Base-by-base conservation (phyloP, 257 asterid species). In the Osmanthus fragrans region DNA sequence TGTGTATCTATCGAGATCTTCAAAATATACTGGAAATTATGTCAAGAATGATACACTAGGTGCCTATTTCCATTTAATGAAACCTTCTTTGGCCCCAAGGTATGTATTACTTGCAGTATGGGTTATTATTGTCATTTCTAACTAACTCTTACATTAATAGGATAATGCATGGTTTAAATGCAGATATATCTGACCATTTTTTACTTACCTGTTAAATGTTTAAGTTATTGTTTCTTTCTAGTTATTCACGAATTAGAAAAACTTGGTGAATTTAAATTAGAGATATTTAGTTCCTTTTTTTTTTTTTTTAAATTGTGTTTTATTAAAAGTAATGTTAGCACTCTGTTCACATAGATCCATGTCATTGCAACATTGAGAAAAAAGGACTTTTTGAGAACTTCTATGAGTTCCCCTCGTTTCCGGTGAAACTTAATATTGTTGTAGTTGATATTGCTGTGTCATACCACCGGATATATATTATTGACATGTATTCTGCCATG, bases 31-130 rank as follows among this genome's bases (percentile, higher is more conserved):
- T 66, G 98, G 96, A 83, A 92, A 86, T 68, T 40, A 79, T 85
- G 87, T 94, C 84, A 92, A 86, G 84, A 92, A 90, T 80, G 97
- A 94, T 83, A 94, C 97, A 10, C 76, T 91, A 63, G 85, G 77
- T 29, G 82, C 94, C 87, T 94, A 92, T 80, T 94, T 84, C 84
- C 85, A 94, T 73, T 82, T 86, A 82, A 89, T 94, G 94, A 94
- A 94, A 81, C 96, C 92, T 60, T 88, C 93, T 30, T 87, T 92
- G 96, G 93, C 96, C 70, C 97, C 92, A 16, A 94, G 93, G 98
- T 94, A 88, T 29, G 42, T 72, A 34, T 42, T 33, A 45, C 56
- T 42, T 19, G 5, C 64, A 13, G 42, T 27, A 9, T 34, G n/a
- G 51, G 51, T 69, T 6, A 60, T 66, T 68, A 42, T 15, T 54